Evolutionary conservation across 179 eudicot species (phyloP), one percentile per base, ranked within the genome.

Genomic region (Corrigiola litoralis): DNA sequence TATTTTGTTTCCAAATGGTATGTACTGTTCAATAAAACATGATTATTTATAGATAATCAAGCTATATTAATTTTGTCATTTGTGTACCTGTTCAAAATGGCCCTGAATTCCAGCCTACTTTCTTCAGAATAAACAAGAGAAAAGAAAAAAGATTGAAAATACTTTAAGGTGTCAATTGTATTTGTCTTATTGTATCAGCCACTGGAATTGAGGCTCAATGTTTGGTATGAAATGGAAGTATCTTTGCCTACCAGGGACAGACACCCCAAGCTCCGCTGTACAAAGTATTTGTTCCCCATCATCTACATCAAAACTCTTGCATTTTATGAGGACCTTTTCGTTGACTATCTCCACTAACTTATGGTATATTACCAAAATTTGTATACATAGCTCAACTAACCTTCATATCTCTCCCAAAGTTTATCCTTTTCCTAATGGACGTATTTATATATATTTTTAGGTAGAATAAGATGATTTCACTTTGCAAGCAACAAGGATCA

Each of bases 181-280:
- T 25, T 40, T 65, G 69, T 67, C 24, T 33, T 7, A 21, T 46
- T 21, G 31, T 17, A 13, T 21, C 0, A 46, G 24, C 47, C 36
- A 51, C 49, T 27, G 4, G 27, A 44, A 31, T 0, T 24, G 36
- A 33, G 46, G 20, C n/a, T 51, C 5, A 37, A 68, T 58, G 37
- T 58, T 48, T 48, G 58, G 65, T 48, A 36, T 34, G 58, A 68
- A 58, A 2, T 46, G 64, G 56, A 37, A 18, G 40, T 58, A 68
- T 48, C 50, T 49, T 42, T 44, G 49, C 37, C 25, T 17, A 25
- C 8, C 46, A 44, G 28, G 47, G 49, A 47, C 48, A 36, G 31
- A 55, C 65, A 64, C 65, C 69, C 52, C 1, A 64, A 47, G 28
- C 50, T 65, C 70, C 1, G 75, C 65, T 71, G 69, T 71, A 37